A percentile compares a stretch with the other conserved stretches of the same genome.
Conservation (phyloP, 1,284 basidiomycete genomes). For the Naganishia liquefaciens region DNA sequence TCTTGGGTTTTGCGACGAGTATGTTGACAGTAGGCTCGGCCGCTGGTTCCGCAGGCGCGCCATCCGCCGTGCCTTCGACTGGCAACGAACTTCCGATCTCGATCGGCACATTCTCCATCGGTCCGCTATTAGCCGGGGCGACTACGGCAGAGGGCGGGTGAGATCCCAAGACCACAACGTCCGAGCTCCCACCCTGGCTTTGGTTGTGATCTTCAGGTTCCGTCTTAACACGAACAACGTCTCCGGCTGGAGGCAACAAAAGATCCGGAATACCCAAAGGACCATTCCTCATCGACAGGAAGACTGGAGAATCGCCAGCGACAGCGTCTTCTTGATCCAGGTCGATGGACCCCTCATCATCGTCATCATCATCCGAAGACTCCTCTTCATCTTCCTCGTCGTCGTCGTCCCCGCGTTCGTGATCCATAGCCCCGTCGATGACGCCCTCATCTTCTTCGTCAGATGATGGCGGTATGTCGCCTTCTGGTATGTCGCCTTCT, state of each 20-base stretch:
- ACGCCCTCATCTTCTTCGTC: slow-evolving; percentile 30
- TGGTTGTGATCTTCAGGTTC: slow-evolving; percentile 11
- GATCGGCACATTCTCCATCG: slow-evolving; percentile 8
- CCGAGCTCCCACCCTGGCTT: slow-evolving; percentile 18
- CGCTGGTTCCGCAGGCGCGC: not conserved
- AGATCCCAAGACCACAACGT: slow-evolving; percentile 6
- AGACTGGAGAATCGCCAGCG: slow-evolving; percentile 25
- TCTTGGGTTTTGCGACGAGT: slow-evolving; percentile 21
- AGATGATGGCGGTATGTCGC: not conserved
- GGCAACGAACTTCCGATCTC: slow-evolving; percentile 1
- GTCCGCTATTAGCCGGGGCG: not conserved
- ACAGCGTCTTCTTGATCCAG: slow-evolving; percentile 20
- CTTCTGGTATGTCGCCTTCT: not conserved
- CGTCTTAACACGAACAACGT: slow-evolving; percentile 12
- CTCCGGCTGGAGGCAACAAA: slow-evolving; percentile 20
- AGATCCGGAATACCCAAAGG: slow-evolving; percentile 27
- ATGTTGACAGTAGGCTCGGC: slow-evolving; percentile 14
- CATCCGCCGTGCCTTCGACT: not conserved
- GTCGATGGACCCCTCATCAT: slow-evolving; percentile 32
- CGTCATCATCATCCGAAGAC: slow-evolving; percentile 28
- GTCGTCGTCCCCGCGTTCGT: slow-evolving; percentile 25
- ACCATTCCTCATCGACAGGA: slow-evolving; percentile 20
- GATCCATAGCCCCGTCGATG: slow-evolving; percentile 23
- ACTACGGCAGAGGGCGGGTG: not conserved
- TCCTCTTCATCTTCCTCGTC: slow-evolving; percentile 33